Evolutionary conservation across 2,329 filamentous ascomycete species (phyloP).

Genomic region (Delphinella strobiligena): DNA sequence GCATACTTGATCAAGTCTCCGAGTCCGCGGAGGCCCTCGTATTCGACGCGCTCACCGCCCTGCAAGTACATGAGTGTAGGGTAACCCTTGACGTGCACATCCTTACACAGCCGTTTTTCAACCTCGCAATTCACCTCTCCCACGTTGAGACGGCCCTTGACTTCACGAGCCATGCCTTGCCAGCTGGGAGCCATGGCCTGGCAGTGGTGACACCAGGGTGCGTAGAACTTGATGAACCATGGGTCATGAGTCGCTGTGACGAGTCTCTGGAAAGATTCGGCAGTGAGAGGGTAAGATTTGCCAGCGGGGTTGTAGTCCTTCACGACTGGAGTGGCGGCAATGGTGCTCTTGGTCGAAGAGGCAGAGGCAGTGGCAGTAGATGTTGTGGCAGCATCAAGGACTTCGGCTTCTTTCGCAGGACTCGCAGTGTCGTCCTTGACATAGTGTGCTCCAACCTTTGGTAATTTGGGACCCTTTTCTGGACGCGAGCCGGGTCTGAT

Average conservation of each 20-base stretch:
- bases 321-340: conserved; percentile 35
- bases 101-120: conserved; percentile 82
- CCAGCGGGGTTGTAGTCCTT: conserved; percentile 60
- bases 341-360: conserved; percentile 29
- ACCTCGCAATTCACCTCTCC: conserved; percentile 93
- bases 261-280: conserved; percentile 72
- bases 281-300: conserved; percentile 60
- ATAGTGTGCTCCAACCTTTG: conserved; percentile 51
- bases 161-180: conserved; percentile 79
- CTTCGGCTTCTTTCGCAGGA: conserved; percentile 10
- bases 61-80: conserved; percentile 91
- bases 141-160: conserved; percentile 80
- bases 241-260: conserved; percentile 82
- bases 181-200: conserved; percentile 85
- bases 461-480: conserved; percentile 52
- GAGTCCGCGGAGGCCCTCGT: conserved; percentile 78
- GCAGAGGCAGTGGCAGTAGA: conserved; percentile 17
- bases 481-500: conserved; percentile 73
- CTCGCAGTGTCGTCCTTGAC: conserved; percentile 24
- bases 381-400: conserved; percentile 14
- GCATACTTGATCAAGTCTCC: conserved; percentile 83
- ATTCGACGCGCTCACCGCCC: conserved; percentile 83
- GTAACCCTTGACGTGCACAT: conserved; percentile 66
- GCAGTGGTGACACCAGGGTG: conserved; percentile 94
- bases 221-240: conserved; percentile 99